Percentiles rank a stretch among this genome's conserved stretches.
Evolutionary conservation across 345 rosid genomes (phyloP).

Genomic region (Gossypium longicalyx): DNA sequence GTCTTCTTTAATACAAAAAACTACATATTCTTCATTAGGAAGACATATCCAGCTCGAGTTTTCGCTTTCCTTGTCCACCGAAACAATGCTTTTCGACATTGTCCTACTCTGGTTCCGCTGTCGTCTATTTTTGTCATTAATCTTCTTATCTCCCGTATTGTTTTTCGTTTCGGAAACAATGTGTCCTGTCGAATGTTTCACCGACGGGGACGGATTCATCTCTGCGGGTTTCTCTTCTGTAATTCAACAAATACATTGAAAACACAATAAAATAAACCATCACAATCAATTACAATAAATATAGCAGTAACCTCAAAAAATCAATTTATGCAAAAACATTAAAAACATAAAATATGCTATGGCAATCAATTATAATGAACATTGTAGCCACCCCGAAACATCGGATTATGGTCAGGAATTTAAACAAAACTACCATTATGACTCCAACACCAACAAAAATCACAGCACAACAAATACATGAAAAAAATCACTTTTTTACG

Average conservation of each 20-base stretch:
- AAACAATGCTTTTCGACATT: not conserved
- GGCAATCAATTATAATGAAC: no score
- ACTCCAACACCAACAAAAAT: no score
- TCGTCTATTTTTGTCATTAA: not conserved
- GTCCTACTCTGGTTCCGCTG: not conserved
- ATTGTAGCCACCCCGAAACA: no score
- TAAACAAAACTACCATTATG: not conserved
- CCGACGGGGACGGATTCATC: slow-evolving; percentile 12
- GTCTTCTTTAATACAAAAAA: slow-evolving; percentile 57
- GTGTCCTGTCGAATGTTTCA: slow-evolving; percentile 17
- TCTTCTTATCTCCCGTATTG: slow-evolving; percentile 19
- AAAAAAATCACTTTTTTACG: slow-evolving; percentile 24
- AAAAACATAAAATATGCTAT: no score
- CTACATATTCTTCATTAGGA: slow-evolving; percentile 19
- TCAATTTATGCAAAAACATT: no score
- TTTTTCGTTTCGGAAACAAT: slow-evolving; percentile 19
- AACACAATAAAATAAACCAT: not conserved
- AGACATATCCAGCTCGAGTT: not conserved
- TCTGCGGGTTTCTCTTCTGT: slow-evolving; percentile 36
- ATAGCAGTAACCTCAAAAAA: no score
- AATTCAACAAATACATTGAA: not conserved
- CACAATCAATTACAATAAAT: not conserved
- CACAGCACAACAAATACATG: no score
- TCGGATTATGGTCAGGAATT: no score
- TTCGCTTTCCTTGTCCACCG: not conserved